Evolutionary conservation across 441 rosid species (phyloP), one percentile per base, ranked within the genome.

Genomic region (Gossypium lobatum): DNA sequence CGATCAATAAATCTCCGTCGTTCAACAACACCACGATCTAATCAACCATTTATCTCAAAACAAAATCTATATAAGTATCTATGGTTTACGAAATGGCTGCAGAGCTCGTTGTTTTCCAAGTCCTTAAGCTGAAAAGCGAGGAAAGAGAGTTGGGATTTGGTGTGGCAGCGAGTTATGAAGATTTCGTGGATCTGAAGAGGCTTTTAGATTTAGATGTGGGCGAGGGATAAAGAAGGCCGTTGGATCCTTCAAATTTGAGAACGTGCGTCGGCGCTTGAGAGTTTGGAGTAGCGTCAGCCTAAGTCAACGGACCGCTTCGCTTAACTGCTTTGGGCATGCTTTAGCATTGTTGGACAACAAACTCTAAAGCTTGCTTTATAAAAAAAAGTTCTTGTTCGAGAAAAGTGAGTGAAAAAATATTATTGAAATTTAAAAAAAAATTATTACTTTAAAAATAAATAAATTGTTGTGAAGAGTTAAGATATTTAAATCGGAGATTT

Each of bases 21-120:
- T 20, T 68, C 17, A 1, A 48, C 59, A 50, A 68, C 72, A 68
- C 31, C 25, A 67, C 59, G 72, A 68, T n/a, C 72, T 26, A n/a
- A 28, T 50, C 25, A 8, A 25, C 18, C 18, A 26, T 20, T 42
- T 64, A 46, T 68, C n/a, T 11, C 21, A 52, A 26, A 46, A 66
- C 39, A 37, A 64, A 64, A 62, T 46, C 6, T 20, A 20, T 18
- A 55, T 20, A 8, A 55, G 9, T 0, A 3, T 42, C 18, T 3
- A 9, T 10, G 23, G 63, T 11, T 59, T 25, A 67, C 14, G 39
- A 67, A 50, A 67, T 67, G 42, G 14, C 31, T 26, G 5, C 42
- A 26, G 64, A 28, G 72, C 59, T 50, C 25, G 59, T 16, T 3
- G 54, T 14, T 23, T 23, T 9, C 23, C 4, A 67, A n/a, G 39